These are phyloP conservation scores for Saturnispora besseyi DNA, from an alignment of 805 yeast species.

Conservation along the genomic window DNA sequence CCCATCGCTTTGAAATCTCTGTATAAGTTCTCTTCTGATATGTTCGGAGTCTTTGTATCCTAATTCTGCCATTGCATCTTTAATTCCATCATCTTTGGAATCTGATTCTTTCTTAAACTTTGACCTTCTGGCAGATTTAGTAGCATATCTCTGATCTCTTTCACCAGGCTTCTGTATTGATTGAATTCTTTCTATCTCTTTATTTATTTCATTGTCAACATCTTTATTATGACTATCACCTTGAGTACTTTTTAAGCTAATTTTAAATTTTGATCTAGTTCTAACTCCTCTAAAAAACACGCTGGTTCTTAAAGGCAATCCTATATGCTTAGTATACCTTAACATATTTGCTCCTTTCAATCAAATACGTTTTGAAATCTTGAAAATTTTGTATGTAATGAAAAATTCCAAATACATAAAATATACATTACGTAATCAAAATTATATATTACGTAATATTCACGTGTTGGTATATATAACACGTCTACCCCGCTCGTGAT, in stretches of 20 bases:
- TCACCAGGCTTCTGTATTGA: background rate
- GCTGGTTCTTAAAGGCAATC: background rate
- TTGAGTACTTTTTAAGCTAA: background rate
- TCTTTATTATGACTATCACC: background rate
- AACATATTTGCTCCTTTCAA: background rate
- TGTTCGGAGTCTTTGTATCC: constrained; percentile 20
- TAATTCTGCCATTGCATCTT: constrained; percentile 5
- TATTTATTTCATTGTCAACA: background rate
- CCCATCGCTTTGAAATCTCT: constrained; percentile 19
- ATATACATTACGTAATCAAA: background rate
- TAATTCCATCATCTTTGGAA: background rate
- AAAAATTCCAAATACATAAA: background rate
- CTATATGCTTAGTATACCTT: background rate
- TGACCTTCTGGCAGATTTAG: background rate
- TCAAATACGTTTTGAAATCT: background rate
- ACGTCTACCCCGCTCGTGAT: background rate
- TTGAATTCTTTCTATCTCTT: background rate
- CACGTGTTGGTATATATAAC: background rate
- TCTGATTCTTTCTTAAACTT: background rate
- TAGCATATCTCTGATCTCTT: background rate
- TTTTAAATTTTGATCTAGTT: constrained; percentile 5
- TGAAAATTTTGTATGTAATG: background rate
- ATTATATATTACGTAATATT: background rate
- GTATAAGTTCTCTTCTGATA: constrained; percentile 21
- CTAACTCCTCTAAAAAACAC: constrained; percentile 4